Percentiles rank a stretch among this genome's conserved stretches.
phyloP scores from a whole-genome alignment of 345 rosid species.

The Moricandia arvensis region DNA sequence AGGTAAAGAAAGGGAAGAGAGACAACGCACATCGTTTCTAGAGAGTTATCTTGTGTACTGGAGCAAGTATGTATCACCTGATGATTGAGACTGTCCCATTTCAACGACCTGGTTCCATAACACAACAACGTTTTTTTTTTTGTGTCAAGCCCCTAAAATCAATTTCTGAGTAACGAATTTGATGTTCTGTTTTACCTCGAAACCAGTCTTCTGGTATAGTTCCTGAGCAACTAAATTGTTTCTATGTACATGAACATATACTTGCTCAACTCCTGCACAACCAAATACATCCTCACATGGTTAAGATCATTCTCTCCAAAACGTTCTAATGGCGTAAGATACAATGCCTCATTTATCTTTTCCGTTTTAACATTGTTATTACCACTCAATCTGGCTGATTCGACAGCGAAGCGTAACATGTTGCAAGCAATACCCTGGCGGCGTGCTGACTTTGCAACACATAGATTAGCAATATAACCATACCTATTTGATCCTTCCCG shows the following conservation, averaged over 20 bases:
- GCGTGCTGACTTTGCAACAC: slow-evolving; percentile 82
- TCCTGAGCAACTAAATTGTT: slow-evolving; percentile 61
- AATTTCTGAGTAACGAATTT: not conserved
- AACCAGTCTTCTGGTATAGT: slow-evolving; percentile 64
- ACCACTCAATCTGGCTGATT: slow-evolving; percentile 67
- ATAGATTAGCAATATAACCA: slow-evolving; percentile 72
- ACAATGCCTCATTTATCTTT: not conserved
- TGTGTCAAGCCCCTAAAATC: not conserved
- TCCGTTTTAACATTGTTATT: slow-evolving; percentile 16
- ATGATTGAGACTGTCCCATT: slow-evolving; percentile 45
- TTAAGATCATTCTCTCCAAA: slow-evolving; percentile 8
- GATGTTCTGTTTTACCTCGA: slow-evolving; percentile 53
- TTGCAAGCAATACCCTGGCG: slow-evolving; percentile 77
- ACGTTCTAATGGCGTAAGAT: not conserved
- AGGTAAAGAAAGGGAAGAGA: slow-evolving; percentile 10
- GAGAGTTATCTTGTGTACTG: slow-evolving; percentile 33
- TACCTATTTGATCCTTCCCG: slow-evolving; percentile 50
- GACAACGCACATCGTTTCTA: slow-evolving; percentile 1
- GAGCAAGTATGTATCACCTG: slow-evolving; percentile 66
- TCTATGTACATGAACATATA: slow-evolving; percentile 75
- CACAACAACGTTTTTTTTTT: slow-evolving; percentile 1
- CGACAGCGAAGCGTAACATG: slow-evolving; percentile 68
- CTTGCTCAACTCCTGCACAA: slow-evolving; percentile 55
- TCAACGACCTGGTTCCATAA: slow-evolving; percentile 56
- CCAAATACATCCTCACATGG: slow-evolving; percentile 2